Conservation (phyloP, 225 moss, liverwort and hornwort species). For the Straminergon stramineum region DNA sequence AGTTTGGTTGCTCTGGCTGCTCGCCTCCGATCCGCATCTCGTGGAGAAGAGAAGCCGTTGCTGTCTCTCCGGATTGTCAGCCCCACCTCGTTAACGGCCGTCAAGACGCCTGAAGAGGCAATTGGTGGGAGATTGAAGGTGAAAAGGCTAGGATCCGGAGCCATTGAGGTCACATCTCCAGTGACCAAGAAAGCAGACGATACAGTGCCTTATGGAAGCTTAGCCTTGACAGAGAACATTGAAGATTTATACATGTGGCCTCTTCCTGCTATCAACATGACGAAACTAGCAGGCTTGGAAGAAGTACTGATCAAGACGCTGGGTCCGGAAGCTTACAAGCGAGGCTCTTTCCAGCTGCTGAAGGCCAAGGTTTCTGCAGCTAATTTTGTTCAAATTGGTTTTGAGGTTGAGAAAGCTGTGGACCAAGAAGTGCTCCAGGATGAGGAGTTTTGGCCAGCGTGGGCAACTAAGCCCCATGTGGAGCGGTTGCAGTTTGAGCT, state of each 20-base stretch:
- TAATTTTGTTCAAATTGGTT: constrained; percentile 66
- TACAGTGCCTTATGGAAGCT: not conserved
- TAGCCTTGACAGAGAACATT: constrained; percentile 27
- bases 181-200: constrained; percentile 18
- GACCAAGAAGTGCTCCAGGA: constrained; percentile 17
- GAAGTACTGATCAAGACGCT: constrained; percentile 47
- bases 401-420: constrained; percentile 55
- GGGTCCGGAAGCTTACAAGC: constrained; percentile 53
- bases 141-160: constrained; percentile 66
- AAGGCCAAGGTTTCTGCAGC: constrained; percentile 80
- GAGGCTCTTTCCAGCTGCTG: constrained; percentile 65
- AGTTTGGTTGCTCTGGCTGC: constrained; percentile 66
- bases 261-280: constrained; percentile 65
- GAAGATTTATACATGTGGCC: constrained; percentile 64
- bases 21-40: constrained; percentile 64
- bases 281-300: constrained; percentile 62
- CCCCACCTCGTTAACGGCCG: constrained; percentile 67
- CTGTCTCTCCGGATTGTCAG: constrained; percentile 77
- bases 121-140: constrained; percentile 62
- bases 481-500: constrained; percentile 61
- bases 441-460: constrained; percentile 53
- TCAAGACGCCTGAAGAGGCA: constrained; percentile 35
- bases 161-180: constrained; percentile 58
- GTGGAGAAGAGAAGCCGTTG: constrained; percentile 53
- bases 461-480: constrained; percentile 54